phyloP scores from a whole-genome alignment of 148 eudicot species.

The Selenicereus undatus region DNA sequence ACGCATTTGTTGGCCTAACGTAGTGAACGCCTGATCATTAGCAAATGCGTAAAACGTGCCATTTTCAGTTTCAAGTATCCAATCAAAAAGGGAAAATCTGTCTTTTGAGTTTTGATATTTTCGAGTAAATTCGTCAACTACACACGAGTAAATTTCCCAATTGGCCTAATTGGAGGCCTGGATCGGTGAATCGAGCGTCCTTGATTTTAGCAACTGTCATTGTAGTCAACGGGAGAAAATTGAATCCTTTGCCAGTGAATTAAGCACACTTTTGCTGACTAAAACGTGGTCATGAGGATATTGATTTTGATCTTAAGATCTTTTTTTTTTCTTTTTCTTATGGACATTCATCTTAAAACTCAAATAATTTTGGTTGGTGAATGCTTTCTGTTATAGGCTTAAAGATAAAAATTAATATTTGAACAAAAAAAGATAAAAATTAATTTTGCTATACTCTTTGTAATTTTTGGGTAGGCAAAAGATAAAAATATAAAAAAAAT shows the following conservation, averaged over 20 bases:
- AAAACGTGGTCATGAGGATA: background rate
- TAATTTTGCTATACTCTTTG: no score
- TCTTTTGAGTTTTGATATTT: no score
- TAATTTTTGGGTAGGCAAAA: no score
- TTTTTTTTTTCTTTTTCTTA: background rate
- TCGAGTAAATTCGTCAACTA: background rate
- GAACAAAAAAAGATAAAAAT: no score
- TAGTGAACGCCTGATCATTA: background rate
- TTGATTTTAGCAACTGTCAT: no score
- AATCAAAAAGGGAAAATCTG: background rate
- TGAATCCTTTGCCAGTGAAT: background rate
- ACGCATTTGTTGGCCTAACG: background rate
- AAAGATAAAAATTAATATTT: no score
- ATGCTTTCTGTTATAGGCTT: no score
- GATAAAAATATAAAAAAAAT: no score
- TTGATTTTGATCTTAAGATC: background rate
- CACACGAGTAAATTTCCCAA: background rate
- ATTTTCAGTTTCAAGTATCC: background rate
- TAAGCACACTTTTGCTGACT: background rate
- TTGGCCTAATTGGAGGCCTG: background rate
- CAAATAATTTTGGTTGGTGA: no score
- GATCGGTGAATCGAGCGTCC: background rate
- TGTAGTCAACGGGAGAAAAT: background rate
- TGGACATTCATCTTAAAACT: no score
- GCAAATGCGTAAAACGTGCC: background rate